Conservation (phyloP, 1,284 basidiomycete species). For the Thecaphora frezii region DNA sequence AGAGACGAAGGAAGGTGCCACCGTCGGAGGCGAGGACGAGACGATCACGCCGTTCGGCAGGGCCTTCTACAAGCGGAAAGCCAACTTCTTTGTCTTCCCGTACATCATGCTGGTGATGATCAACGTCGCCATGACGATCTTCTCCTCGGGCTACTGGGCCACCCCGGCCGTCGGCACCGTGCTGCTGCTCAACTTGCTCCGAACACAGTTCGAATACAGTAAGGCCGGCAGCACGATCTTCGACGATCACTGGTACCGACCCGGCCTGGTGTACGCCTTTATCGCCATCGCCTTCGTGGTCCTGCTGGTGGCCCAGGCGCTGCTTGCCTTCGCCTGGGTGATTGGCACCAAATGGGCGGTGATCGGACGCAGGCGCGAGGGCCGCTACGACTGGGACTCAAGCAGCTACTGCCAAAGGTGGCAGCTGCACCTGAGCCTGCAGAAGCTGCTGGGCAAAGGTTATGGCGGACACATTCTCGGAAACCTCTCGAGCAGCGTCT, state of each 20-base stretch:
- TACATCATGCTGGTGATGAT: conserved; percentile 57
- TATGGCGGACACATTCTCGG: conserved; percentile 56
- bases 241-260: conserved; percentile 57
- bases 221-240: conserved; percentile 35
- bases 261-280: conserved; percentile 51
- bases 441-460: conserved; percentile 50
- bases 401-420: conserved; percentile 59
- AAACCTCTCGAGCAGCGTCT: conserved; percentile 50
- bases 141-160: conserved; percentile 57
- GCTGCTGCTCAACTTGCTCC: conserved; percentile 49
- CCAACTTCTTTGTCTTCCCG: conserved; percentile 58
- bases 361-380: conserved; percentile 56
- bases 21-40: conserved; percentile 36
- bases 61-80: conserved; percentile 58
- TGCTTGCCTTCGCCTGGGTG: conserved; percentile 53
- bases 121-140: conserved; percentile 52
- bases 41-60: conserved; percentile 59
- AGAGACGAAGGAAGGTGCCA: conserved; percentile 39
- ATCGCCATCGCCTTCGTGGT: conserved; percentile 53
- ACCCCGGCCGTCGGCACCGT: conserved; percentile 54
- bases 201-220: conserved; percentile 35
- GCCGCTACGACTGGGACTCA: conserved; percentile 59
- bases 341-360: conserved; percentile 56
- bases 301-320: conserved; percentile 46
- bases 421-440: conserved; percentile 56